Percentiles rank a stretch among this genome's conserved stretches.
Evolutionary conservation across 1,284 basidiomycete species (phyloP).

Genomic region (Heterobasidion occidentale): DNA sequence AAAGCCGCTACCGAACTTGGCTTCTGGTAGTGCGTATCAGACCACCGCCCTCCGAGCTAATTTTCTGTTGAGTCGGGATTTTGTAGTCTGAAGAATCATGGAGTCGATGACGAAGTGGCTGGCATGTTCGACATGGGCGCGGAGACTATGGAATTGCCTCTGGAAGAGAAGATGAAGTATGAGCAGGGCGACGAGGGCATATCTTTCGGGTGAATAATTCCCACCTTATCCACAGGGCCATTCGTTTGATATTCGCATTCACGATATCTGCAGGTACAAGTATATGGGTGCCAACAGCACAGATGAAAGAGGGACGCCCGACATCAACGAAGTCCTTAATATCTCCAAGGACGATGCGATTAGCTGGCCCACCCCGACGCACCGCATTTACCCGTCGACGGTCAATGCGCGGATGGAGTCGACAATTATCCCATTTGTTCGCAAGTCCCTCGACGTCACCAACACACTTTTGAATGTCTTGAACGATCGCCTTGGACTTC

Average conservation of each 20-base stretch:
- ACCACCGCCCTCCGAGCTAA: too few relatives aligned
- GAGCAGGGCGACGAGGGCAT: conserved; percentile 28
- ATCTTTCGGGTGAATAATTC: conserved; percentile 20
- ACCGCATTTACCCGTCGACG: conserved; percentile 2
- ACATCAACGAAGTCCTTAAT: conserved; percentile 27
- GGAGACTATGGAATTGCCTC: conserved; percentile 24
- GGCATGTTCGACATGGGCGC: conserved; percentile 28
- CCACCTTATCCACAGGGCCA: conserved; percentile 1
- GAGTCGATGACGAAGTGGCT: conserved; percentile 21
- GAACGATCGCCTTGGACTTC: conserved; percentile 24
- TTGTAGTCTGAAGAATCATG: conserved; percentile 18
- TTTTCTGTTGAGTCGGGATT: too few relatives aligned
- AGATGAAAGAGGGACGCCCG: conserved; percentile 24
- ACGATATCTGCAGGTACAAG: conserved; percentile 20
- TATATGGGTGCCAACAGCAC: conserved; percentile 24
- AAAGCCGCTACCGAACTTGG: conserved; percentile 2
- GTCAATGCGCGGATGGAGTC: conserved; percentile 21
- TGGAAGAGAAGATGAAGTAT: conserved; percentile 27
- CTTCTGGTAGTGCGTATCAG: conserved; percentile 3
- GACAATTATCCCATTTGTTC: conserved; percentile 24
- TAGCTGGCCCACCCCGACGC: conserved; percentile 10
- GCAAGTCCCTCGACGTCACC: conserved; percentile 25
- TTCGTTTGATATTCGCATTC: too few relatives aligned
- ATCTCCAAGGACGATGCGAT: conserved; percentile 24
- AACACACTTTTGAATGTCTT: conserved; percentile 23